Evolutionary conservation across 192 early-diverging fungal genomes (phyloP).

Genomic region (Helicostylum pulchrum): DNA sequence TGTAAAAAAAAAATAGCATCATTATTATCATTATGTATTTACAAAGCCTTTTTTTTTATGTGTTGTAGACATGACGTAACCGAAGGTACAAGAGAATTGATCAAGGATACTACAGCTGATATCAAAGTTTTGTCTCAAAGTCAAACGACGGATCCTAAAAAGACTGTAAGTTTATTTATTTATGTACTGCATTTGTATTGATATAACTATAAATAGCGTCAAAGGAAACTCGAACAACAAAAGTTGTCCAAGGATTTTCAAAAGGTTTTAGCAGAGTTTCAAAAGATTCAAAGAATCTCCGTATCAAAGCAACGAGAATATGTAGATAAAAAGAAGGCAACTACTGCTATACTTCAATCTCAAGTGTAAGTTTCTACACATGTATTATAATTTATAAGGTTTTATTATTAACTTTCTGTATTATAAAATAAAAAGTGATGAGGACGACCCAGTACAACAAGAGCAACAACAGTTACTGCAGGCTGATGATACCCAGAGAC

Average conservation of each 20-base stretch:
- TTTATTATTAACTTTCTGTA: not conserved
- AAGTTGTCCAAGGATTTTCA: constrained; percentile 96
- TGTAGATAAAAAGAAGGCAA: constrained; percentile 71
- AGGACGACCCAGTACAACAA: not conserved
- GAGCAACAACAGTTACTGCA: constrained; percentile 42
- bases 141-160: constrained; percentile 37
- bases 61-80: constrained; percentile 66
- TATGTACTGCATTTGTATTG: not conserved
- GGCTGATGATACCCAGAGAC: constrained; percentile 50
- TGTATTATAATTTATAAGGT: not conserved
- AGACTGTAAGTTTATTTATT: constrained; percentile 22
- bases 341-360: constrained; percentile 29
- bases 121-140: constrained; percentile 71
- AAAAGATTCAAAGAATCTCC: constrained; percentile 76
- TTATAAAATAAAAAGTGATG: not conserved
- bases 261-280: constrained; percentile 85
- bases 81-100: constrained; percentile 76
- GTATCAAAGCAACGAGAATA: constrained; percentile 83
- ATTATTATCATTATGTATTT: constrained; percentile 24
- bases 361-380: constrained; percentile 20
- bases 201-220: constrained; percentile 41
- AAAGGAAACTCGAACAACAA: constrained; percentile 84
- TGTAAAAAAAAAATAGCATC: constrained; percentile 45
- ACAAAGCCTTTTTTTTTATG: not conserved
- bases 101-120: constrained; percentile 72